Conservation (phyloP, 495 filamentous ascomycete genomes). For the Aspergillus cavernicola region DNA sequence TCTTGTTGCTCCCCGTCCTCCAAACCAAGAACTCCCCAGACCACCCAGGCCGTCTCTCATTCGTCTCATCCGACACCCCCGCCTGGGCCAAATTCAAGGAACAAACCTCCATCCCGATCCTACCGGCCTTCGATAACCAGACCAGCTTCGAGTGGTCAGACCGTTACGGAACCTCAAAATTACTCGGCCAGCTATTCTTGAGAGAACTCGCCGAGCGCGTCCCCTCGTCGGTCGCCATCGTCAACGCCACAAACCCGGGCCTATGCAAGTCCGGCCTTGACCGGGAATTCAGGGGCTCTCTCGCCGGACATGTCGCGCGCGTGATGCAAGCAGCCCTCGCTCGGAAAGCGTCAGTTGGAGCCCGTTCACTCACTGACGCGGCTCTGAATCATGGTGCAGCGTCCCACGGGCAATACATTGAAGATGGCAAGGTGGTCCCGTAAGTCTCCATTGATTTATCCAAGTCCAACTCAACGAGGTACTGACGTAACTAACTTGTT, state of each 20-base stretch:
- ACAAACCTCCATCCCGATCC: neutral
- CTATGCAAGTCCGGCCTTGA: conserved; percentile 9
- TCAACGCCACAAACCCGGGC: conserved; percentile 22
- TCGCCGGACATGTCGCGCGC: neutral
- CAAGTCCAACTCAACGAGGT: neutral
- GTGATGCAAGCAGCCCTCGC: conserved; percentile 5
- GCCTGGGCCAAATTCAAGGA: conserved; percentile 15
- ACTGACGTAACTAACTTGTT: neutral
- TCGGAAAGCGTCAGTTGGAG: conserved; percentile 12
- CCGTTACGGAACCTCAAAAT: conserved; percentile 15
- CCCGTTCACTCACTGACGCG: conserved; percentile 14
- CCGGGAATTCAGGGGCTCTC: conserved; percentile 5
- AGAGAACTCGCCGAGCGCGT: conserved; percentile 11
- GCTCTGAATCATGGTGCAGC: conserved; percentile 9
- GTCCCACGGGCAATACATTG: conserved; percentile 17
- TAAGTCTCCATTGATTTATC: conserved; percentile 3
- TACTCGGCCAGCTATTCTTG: conserved; percentile 20
- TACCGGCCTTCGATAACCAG: conserved; percentile 3
- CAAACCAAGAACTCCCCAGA: neutral
- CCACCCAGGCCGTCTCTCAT: neutral
- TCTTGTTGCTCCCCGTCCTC: conserved; percentile 40
- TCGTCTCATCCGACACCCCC: conserved; percentile 6
- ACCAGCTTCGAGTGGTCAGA: conserved; percentile 5
- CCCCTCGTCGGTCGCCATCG: conserved; percentile 5
- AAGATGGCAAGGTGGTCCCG: conserved; percentile 14